Conservation (phyloP, 2,329 filamentous ascomycete species). For the Scytalidium lignicola region DNA sequence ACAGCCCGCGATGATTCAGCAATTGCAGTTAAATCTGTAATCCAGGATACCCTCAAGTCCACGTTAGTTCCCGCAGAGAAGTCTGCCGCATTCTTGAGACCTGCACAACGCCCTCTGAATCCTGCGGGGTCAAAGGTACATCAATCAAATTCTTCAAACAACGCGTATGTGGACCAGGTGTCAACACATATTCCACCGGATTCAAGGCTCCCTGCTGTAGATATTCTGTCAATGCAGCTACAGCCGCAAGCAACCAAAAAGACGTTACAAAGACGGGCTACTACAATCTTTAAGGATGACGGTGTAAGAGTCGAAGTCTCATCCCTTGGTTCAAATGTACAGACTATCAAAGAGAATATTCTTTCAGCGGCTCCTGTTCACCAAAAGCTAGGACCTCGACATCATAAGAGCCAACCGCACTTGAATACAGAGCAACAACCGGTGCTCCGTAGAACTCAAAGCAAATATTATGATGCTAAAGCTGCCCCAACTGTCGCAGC, state of each 20-base stretch:
- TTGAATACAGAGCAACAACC: slow-evolving; percentile 18
- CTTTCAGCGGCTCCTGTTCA: slow-evolving; percentile 20
- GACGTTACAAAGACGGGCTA: slow-evolving; percentile 44
- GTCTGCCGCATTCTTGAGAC: slow-evolving; percentile 45
- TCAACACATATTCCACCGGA: not conserved
- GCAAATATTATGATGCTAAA: slow-evolving; percentile 15
- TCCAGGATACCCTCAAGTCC: slow-evolving; percentile 22
- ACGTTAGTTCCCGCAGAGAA: slow-evolving; percentile 24
- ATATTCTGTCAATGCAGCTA: slow-evolving; percentile 19
- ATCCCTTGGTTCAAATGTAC: slow-evolving; percentile 10
- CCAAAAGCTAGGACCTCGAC: slow-evolving; percentile 22
- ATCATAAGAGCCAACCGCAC: slow-evolving; percentile 25
- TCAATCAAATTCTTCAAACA: not conserved
- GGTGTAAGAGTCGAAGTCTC: slow-evolving; percentile 4
- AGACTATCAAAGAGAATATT: slow-evolving; percentile 22
- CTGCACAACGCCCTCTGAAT: slow-evolving; percentile 54
- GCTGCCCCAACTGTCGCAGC: slow-evolving; percentile 4
- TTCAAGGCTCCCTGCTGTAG: slow-evolving; percentile 27
- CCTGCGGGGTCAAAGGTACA: slow-evolving; percentile 13
- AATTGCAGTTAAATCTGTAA: slow-evolving; percentile 38
- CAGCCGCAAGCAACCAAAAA: slow-evolving; percentile 38
- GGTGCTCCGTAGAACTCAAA: slow-evolving; percentile 18
- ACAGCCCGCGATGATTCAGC: slow-evolving; percentile 51
- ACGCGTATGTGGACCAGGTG: not conserved
- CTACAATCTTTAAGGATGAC: slow-evolving; percentile 49